A percentile compares a stretch with the other conserved stretches of the same genome.
Evolutionary conservation across 192 early-diverging fungal genomes (phyloP).

Genomic region (Coemansia sp.): DNA sequence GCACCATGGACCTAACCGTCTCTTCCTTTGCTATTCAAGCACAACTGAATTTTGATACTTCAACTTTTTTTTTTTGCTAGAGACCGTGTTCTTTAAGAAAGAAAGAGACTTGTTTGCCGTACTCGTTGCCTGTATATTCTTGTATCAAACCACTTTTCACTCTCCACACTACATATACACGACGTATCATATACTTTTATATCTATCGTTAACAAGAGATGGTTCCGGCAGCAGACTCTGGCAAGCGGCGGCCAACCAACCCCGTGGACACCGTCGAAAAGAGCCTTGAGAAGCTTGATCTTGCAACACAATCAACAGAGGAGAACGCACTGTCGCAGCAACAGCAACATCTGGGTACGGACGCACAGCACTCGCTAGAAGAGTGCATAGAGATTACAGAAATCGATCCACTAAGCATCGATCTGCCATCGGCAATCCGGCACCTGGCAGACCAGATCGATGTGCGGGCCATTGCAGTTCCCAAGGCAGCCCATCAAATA

Average conservation of each 20-base stretch:
- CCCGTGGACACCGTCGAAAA: conserved; percentile 33
- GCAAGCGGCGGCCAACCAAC: conserved; percentile 1
- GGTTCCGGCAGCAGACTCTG: background rate
- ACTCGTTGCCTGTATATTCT: too few relatives aligned
- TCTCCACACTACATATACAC: too few relatives aligned
- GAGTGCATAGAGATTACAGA: conserved; percentile 18
- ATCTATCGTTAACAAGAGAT: conserved; percentile 2
- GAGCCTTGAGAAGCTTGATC: conserved; percentile 28
- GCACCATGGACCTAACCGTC: too few relatives aligned
- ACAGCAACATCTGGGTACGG: background rate
- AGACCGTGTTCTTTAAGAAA: too few relatives aligned
- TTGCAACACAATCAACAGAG: conserved; percentile 5
- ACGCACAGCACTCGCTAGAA: background rate
- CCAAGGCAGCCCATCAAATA: background rate
- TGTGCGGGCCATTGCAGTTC: background rate
- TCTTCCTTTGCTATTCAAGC: too few relatives aligned
- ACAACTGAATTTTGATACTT: too few relatives aligned
- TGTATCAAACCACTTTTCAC: too few relatives aligned
- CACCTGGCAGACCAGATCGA: conserved; percentile 4
- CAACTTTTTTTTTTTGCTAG: too few relatives aligned
- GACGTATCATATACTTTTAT: too few relatives aligned
- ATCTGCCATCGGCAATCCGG: conserved; percentile 28
- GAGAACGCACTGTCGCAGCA: background rate
- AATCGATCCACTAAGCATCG: conserved; percentile 42
- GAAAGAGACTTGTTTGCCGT: too few relatives aligned